Evolutionary conservation across 208 protist species (phyloP), one percentile per base, ranked within the genome.

Genomic region (Leishmania martiniquensis): DNA sequence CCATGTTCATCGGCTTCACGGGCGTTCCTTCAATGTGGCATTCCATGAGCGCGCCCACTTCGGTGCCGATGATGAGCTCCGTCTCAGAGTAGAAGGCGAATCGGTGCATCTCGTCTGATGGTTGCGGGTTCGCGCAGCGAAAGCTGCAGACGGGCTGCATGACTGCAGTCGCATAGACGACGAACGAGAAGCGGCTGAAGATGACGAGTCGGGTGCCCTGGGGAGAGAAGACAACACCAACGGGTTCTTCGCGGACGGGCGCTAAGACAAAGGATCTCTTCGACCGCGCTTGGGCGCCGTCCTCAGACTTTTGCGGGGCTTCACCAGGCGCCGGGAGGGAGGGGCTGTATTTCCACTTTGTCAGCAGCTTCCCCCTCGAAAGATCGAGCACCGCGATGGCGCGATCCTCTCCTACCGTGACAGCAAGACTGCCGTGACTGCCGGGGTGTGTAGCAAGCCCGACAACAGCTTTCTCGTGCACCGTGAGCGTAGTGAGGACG

Each of bases 321-420:
- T 17, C 52, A 42, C 7, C 59, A 54, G 44, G 37, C 9, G 60
- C 15, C 70, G 72, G 63, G 20, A 69, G 47, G 22, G 75, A 69
- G 44, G 76, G 72, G 70, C 75, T 89, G 82, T 89, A 95, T 80
- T 88, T 89, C 91, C 91, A 95, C 83, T 96, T 96, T 44, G 89
- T 94, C 22, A 96, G 77, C 69, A 96, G 82, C 55, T 72, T 75
- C 0, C 81, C 87, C 54, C 81, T 87, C 17, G 78, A 37, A 10
- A 96, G 77, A 72, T 96, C 92, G 15, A 96, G 66, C 81, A 94
- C 85, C 0, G 88, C 88, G 6, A 96, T 83, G 34, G 78, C 44
- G 76, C 90, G 90, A 76, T 96, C 92, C 0, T 77, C 84, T 29
- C 84, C 89, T 45, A 91, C 72, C 6, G 85, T 94, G 54, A 94